Evolutionary conservation across 2,329 filamentous ascomycete genomes (phyloP).

Genomic region (Penicillium sclerotigenum): DNA sequence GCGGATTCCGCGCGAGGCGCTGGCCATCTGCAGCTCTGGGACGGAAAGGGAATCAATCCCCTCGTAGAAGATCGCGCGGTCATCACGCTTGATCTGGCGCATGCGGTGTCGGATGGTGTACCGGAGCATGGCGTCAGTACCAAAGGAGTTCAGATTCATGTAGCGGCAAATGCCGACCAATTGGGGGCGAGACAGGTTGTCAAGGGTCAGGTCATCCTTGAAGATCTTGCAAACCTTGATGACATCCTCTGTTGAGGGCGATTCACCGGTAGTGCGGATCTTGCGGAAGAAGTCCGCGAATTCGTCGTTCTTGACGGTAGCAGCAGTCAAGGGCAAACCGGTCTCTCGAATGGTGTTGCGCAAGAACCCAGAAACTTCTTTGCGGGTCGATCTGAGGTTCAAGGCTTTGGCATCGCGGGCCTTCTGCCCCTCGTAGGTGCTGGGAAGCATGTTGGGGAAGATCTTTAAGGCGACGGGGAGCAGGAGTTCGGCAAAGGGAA

Average conservation of each 20-base stretch:
- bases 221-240: slow-evolving; percentile 99
- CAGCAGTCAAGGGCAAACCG: slow-evolving; percentile 80
- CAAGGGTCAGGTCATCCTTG: slow-evolving; percentile 93
- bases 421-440: slow-evolving; percentile 91
- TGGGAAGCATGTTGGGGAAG: slow-evolving; percentile 96
- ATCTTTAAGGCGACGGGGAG: slow-evolving; percentile 87
- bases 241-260: slow-evolving; percentile 82
- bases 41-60: slow-evolving; percentile 93
- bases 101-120: slow-evolving; percentile 97
- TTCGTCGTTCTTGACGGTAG: slow-evolving; percentile 85
- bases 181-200: slow-evolving; percentile 94
- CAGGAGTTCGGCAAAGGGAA: slow-evolving; percentile 91
- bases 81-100: slow-evolving; percentile 98
- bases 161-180: slow-evolving; percentile 97
- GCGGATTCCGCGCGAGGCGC: slow-evolving; percentile 84
- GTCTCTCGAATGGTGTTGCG: slow-evolving; percentile 86
- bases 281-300: slow-evolving; percentile 98
- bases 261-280: slow-evolving; percentile 84
- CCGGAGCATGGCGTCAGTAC: slow-evolving; percentile 94
- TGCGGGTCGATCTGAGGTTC: slow-evolving; percentile 76
- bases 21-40: slow-evolving; percentile 85
- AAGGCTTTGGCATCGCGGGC: slow-evolving; percentile 86
- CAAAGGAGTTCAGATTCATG: slow-evolving; percentile 96
- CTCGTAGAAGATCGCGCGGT: slow-evolving; percentile 89
- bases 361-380: slow-evolving; percentile 89